These are phyloP conservation scores for Mycena kentingensis DNA, from an alignment of 768 basidiomycete genomes.

Conservation along the genomic window DNA sequence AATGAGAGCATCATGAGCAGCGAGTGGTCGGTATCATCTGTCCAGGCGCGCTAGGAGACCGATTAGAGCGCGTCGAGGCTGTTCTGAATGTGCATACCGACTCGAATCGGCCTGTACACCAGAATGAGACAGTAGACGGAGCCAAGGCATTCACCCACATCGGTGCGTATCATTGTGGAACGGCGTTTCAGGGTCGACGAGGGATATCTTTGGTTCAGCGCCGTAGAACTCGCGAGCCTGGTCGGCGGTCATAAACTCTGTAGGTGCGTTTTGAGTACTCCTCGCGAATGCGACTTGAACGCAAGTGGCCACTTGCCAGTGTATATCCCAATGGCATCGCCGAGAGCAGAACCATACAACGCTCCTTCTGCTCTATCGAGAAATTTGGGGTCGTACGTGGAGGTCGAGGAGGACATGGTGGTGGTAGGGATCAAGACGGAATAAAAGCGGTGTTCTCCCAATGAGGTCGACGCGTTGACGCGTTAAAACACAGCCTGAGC, in stretches of 20 bases:
- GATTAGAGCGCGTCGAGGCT: background rate
- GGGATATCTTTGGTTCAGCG: conserved; percentile 10
- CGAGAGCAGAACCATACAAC: conserved; percentile 25
- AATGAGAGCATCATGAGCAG: conserved; percentile 24
- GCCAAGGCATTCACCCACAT: conserved; percentile 8
- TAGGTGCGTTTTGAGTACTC: background rate
- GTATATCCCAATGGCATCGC: conserved; percentile 25
- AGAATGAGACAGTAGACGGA: background rate
- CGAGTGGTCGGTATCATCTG: conserved; percentile 27
- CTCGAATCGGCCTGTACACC: conserved; percentile 17
- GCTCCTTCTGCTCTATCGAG: conserved; percentile 25
- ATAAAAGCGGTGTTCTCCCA: background rate
- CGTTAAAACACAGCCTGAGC: too few species aligned
- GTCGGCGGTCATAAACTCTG: conserved; percentile 24
- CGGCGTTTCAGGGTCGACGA: conserved; percentile 19
- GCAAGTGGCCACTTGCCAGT: conserved; percentile 11
- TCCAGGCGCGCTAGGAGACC: conserved; percentile 23
- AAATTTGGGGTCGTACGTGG: conserved; percentile 17
- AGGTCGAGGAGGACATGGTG: background rate
- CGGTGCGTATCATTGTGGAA: conserved; percentile 23
- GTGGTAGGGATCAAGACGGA: background rate
- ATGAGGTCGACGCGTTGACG: too few species aligned
- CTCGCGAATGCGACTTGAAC: background rate
- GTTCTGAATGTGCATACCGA: conserved; percentile 5
- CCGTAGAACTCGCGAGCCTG: conserved; percentile 20